phyloP scores from a whole-genome alignment of 805 yeast species.

The Wickerhamomyces strasburgensis region DNA sequence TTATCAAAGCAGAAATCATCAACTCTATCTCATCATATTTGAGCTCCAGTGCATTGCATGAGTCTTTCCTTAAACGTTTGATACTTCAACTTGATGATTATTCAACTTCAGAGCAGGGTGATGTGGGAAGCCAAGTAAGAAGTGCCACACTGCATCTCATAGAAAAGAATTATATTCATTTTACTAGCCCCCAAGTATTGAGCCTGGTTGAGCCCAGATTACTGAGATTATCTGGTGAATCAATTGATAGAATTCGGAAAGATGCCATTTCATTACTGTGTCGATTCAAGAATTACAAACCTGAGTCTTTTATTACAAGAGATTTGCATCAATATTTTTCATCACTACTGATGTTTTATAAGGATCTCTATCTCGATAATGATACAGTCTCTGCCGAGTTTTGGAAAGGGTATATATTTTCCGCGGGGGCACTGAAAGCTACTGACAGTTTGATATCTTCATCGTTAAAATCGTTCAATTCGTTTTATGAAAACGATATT shows the following conservation, averaged over 20 bases:
- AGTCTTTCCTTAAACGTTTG: constrained; percentile 8
- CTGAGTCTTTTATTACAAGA: constrained; percentile 14
- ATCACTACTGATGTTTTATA: constrained; percentile 22
- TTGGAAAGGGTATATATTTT: constrained; percentile 51
- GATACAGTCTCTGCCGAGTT: constrained; percentile 30
- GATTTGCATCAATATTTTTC: constrained; percentile 26
- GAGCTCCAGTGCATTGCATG: neutral
- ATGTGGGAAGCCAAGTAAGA: constrained; percentile 81
- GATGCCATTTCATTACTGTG: constrained; percentile 37
- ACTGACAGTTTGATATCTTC: constrained; percentile 39
- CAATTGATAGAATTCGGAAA: constrained; percentile 49
- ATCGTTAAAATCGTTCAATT: constrained; percentile 36
- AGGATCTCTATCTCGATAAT: constrained; percentile 10
- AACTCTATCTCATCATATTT: constrained; percentile 16
- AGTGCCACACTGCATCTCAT: constrained; percentile 42
- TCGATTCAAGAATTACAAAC: constrained; percentile 20
- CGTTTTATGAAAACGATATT: constrained; percentile 22
- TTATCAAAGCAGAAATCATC: constrained; percentile 13
- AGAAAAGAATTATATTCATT: constrained; percentile 20
- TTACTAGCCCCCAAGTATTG: constrained; percentile 9
- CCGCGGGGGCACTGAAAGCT: constrained; percentile 55
- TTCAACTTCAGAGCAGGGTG: constrained; percentile 56
- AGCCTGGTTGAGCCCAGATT: constrained; percentile 31
- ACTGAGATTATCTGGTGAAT: constrained; percentile 58
- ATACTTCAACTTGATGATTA: constrained; percentile 62